Base-by-base conservation (phyloP, 257 asterid genomes). In the Phtheirospermum japonicum region DNA sequence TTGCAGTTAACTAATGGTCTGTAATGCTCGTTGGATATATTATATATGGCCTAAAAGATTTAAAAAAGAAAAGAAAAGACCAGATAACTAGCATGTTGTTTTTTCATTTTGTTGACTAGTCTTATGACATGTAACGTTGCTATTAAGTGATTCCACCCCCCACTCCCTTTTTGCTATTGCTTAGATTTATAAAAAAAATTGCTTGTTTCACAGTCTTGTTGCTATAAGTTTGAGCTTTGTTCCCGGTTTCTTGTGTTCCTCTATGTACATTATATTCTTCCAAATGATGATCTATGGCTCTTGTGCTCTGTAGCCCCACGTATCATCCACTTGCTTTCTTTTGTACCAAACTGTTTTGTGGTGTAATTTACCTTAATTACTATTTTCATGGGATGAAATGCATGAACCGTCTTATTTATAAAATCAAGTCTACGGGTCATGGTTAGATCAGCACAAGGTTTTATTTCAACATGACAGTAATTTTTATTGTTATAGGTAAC, bases 401-500 rank as follows among this genome's bases (percentile, higher is more conserved):
- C 46, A 7, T 37, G 48, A 40, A n/a, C 42, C 43, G 17, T 58
- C 67, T 58, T 37, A 17, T 26, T 64, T 42, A 28, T n/a, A 16
- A 34, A 7, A 11, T 36, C 16, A 28, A 16, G 32, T 65, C 12
- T 40, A 49, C 3, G 26, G 0, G n/a, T 54, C 56, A 42, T 42
- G 59, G 53, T 43, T 57, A 58, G 67, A 46, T 49, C 43, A 42
- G 60, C 20, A 10, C 9, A 18, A 59, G 49, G 50, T 57, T 59
- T 12, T 33, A 49, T 28, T 68, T 69, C 69, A 53, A 68, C 64
- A 54, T 70, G 58, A 53, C 57, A 6, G 17, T 45, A 7, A 61
- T 51, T 61, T 76, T 63, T 60, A 19, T 37, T 57, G 75, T 18
- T 28, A 52, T 59, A 88, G 96, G 82, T 88, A 19, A 88, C 96